Evolutionary conservation across 352 stramenopile species (phyloP).

Genomic region (Pythium chondricola): DNA sequence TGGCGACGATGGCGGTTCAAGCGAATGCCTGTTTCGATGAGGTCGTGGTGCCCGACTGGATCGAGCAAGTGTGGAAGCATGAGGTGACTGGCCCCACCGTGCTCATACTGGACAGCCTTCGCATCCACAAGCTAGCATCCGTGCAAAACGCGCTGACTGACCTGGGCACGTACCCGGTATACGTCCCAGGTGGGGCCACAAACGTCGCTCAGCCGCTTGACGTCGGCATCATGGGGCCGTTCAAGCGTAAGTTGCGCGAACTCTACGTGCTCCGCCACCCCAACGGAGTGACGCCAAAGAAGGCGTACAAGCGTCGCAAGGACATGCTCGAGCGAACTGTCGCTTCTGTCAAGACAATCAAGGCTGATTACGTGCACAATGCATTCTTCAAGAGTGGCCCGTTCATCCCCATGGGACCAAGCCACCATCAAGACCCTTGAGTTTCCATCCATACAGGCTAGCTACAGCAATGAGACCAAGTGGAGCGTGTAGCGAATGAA

Average conservation of each 20-base stretch:
- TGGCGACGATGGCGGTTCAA: slow-evolving; percentile 10
- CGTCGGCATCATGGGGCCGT: slow-evolving; percentile 10
- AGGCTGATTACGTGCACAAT: neutral
- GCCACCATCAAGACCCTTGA: neutral
- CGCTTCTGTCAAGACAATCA: slow-evolving; percentile 1
- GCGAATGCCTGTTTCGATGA: slow-evolving; percentile 13
- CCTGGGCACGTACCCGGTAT: neutral
- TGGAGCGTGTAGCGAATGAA: neutral
- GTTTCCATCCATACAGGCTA: neutral
- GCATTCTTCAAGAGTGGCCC: slow-evolving; percentile 4
- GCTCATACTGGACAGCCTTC: slow-evolving; percentile 8
- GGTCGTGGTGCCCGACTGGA: slow-evolving; percentile 14
- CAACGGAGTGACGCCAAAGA: neutral
- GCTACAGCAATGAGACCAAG: neutral
- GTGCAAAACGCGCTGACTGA: slow-evolving; percentile 2
- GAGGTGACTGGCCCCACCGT: slow-evolving; percentile 1
- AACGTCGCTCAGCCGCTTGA: slow-evolving; percentile 10
- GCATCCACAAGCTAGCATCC: slow-evolving; percentile 2
- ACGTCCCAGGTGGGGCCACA: slow-evolving; percentile 7
- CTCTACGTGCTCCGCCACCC: neutral
- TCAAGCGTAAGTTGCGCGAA: neutral
- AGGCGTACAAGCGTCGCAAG: neutral
- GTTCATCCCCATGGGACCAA: neutral
- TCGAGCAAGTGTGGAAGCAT: slow-evolving; percentile 8
- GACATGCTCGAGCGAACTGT: slow-evolving; percentile 11